phyloP scores from a whole-genome alignment of 441 rosid genomes.

The Gossypium laxum region DNA sequence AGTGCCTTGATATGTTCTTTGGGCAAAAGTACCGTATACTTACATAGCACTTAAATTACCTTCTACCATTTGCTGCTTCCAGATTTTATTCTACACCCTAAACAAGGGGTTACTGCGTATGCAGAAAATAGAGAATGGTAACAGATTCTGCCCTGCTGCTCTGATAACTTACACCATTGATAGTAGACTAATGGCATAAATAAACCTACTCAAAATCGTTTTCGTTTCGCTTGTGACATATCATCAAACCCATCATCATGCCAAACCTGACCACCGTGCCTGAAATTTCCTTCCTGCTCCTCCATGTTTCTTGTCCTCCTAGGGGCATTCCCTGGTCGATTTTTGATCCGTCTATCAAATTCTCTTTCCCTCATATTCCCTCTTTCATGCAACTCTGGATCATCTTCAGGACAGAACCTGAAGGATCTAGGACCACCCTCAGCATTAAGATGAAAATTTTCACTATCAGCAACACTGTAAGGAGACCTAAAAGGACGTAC shows the following conservation, averaged over 20 bases:
- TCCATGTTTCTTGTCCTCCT: constrained; percentile 46
- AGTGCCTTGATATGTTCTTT: neutral
- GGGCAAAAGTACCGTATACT: neutral
- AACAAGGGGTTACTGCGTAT: neutral
- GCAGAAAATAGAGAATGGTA: neutral
- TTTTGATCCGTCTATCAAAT: constrained; percentile 48
- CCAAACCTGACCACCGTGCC: constrained; percentile 29
- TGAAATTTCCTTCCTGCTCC: constrained; percentile 35
- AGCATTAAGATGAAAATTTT: constrained; percentile 33
- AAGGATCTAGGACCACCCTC: constrained; percentile 48
- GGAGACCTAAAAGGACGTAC: constrained; percentile 47
- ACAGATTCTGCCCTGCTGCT: neutral
- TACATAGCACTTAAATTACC: neutral
- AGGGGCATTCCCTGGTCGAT: constrained; percentile 43
- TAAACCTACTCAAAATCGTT: constrained; percentile 38
- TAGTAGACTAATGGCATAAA: neutral
- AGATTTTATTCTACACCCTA: neutral
- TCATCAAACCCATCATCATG: constrained; percentile 46
- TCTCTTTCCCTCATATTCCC: constrained; percentile 46
- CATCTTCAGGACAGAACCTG: constrained; percentile 42
- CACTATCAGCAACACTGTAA: constrained; percentile 35
- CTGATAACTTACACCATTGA: neutral
- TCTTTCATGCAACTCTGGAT: constrained; percentile 37
- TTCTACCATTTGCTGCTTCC: neutral
- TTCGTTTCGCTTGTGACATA: constrained; percentile 38